phyloP scores from a whole-genome alignment of 2,329 filamentous ascomycete species.

The Hypoxylon sp. region DNA sequence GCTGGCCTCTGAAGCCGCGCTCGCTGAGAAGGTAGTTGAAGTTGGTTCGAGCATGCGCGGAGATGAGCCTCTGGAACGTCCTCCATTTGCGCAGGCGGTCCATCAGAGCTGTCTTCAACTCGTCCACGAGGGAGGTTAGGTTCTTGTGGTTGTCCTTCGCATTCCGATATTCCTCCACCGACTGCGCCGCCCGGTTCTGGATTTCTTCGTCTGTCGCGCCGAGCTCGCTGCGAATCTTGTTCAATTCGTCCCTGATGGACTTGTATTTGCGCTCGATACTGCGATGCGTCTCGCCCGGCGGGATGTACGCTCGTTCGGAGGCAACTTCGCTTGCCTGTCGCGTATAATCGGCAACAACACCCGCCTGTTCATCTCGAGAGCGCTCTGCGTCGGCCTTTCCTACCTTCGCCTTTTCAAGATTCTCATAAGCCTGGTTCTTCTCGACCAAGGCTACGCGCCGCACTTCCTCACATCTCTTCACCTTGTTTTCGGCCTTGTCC shows the following conservation, averaged over 20 bases:
- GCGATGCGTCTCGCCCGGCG: conserved; percentile 67
- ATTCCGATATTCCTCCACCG: conserved; percentile 51
- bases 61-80: conserved; percentile 83
- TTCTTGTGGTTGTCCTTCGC: conserved; percentile 54
- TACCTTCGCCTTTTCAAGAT: conserved; percentile 56
- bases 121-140: conserved; percentile 51
- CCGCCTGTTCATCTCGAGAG: conserved; percentile 57
- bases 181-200: conserved; percentile 55
- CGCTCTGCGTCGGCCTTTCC: conserved; percentile 55
- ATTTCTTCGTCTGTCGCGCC: conserved; percentile 73
- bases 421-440: conserved; percentile 68
- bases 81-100: conserved; percentile 79
- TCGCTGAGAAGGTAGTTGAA: conserved; percentile 91
- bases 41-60: conserved; percentile 81
- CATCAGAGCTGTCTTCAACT: conserved; percentile 66
- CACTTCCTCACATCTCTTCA: conserved; percentile 56
- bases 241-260: conserved; percentile 65
- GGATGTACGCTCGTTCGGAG: conserved; percentile 65
- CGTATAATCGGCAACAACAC: conserved; percentile 61
- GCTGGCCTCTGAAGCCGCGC: conserved; percentile 83
- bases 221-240: conserved; percentile 61
- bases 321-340: conserved; percentile 62
- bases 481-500: conserved; percentile 64
- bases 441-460: conserved; percentile 63
- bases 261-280: conserved; percentile 64